Evolutionary conservation across 352 stramenopile genomes (phyloP), one percentile per base, ranked within the genome.

Genomic region (Globisporangium echinulatum): DNA sequence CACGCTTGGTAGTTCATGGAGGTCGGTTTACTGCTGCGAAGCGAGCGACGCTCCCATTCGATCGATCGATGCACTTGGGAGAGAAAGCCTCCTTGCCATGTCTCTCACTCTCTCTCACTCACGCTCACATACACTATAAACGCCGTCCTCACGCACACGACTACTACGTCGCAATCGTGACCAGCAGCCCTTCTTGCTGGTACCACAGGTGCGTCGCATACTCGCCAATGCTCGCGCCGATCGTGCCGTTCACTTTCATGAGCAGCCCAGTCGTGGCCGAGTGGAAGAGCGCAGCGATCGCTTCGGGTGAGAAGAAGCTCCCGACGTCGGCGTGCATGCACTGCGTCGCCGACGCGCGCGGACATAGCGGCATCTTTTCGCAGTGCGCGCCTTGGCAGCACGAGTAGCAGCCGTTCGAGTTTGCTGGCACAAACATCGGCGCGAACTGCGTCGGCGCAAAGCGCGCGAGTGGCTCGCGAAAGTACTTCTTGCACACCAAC

Each of bases 181-280:
- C 81, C 11, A 92, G 66, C 54, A 94, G 62, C 7, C 62, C 79
- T 37, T 92, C 74, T 70, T 94, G 85, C 39, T 76, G 67, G 61
- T 94, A 94, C 47, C 74, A 81, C 38, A 94, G 59, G 39, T 71
- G 64, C 40, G 81, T 87, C 47, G 72, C 54, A 54, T 88, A 94
- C 44, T 65, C 70, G 36, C 82, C 82, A 33, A 94, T 90, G 4
- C 77, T 78, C 9, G 78, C 75, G 37, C 67, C 67, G 49, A 94
- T 87, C 19, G 75, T 92, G 36, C 85, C 85, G 60, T 94, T 90
- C 37, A 94, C 79, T 44, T 75, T 70, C 82, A 94, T 90, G 33
- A 94, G 51, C 38, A 94, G 58, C 1, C 82, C 85, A 13, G 81
- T 77, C 11, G 79, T 90, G 47, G 85, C 70, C 4, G 82, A 84